These are phyloP conservation scores for Clarkia xantiana DNA, from an alignment of 345 rosid species.

Conservation along the genomic window DNA sequence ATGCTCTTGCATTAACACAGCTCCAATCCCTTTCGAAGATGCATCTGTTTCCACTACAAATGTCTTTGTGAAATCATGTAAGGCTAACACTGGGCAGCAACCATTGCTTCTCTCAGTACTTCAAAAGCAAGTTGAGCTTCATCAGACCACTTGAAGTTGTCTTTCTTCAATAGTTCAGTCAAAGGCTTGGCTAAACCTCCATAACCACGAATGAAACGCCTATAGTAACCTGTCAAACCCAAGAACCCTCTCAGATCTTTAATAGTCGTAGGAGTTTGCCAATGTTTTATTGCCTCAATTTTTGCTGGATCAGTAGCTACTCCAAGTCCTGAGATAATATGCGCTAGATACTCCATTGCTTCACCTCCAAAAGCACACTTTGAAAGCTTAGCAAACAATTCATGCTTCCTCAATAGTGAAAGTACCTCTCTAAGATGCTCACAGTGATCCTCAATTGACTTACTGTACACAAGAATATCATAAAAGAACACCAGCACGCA, in stretches of 20 bases:
- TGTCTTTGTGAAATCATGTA: neutral
- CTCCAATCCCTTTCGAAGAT: neutral
- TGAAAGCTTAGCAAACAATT: neutral
- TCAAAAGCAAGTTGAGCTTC: neutral
- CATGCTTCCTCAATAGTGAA: neutral
- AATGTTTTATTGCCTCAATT: neutral
- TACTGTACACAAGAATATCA: conserved; percentile 2
- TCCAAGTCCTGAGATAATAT: neutral
- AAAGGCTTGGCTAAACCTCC: neutral
- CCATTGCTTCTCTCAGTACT: neutral
- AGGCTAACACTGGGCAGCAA: neutral
- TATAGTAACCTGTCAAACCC: neutral
- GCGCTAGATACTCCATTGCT: neutral
- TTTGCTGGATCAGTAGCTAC: neutral
- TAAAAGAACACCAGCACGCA: conserved; percentile 2
- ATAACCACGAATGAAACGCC: neutral
- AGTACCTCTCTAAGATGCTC: neutral
- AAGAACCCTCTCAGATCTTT: neutral
- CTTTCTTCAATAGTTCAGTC: neutral
- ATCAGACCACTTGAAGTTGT: neutral
- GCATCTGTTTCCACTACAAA: conserved; percentile 1
- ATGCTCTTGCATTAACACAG: neutral
- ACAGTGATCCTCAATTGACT: neutral
- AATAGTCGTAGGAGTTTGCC: neutral
- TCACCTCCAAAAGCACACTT: neutral